A percentile compares a stretch with the other conserved stretches of the same genome.
Evolutionary conservation across 305 asterid genomes (phyloP).

Genomic region (Coffea humblotiana): DNA sequence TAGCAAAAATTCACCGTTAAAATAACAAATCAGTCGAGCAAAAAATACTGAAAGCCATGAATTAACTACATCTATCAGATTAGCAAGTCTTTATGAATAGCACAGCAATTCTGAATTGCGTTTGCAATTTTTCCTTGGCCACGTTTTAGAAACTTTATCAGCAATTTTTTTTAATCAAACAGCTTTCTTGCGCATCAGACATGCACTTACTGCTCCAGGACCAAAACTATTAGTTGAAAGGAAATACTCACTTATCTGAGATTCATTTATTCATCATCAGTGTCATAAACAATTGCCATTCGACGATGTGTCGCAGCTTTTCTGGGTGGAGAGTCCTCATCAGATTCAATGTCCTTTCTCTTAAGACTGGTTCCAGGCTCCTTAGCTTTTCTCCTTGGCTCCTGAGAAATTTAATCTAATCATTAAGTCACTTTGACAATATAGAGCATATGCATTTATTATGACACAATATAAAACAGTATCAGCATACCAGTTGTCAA

Average conservation of each 20-base stretch:
- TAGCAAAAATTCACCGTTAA: not conserved
- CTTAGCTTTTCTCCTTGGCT: conserved; percentile 66
- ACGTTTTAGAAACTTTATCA: not conserved
- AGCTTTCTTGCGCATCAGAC: not conserved
- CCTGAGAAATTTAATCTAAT: conserved; percentile 40
- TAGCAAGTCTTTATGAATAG: not conserved
- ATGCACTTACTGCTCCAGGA: not conserved
- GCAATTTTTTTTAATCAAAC: not conserved
- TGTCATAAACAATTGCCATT: conserved; percentile 84
- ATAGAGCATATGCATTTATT: not conserved
- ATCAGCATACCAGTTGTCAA: not conserved
- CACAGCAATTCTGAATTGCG: not conserved
- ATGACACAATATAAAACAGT: not conserved
- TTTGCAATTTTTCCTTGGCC: not conserved
- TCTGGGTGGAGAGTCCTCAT: conserved; percentile 90
- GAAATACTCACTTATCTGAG: conserved; percentile 8
- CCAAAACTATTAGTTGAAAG: not conserved
- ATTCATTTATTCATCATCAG: conserved; percentile 68
- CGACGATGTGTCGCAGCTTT: conserved; percentile 73
- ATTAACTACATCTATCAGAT: not conserved
- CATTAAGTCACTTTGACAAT: conserved; percentile 4
- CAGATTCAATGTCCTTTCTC: conserved; percentile 87
- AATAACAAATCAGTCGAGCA: not conserved
- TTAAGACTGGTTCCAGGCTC: conserved; percentile 58
- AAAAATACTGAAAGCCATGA: not conserved